phyloP scores from a whole-genome alignment of 441 rosid genomes.

The Biscutella auriculata region DNA sequence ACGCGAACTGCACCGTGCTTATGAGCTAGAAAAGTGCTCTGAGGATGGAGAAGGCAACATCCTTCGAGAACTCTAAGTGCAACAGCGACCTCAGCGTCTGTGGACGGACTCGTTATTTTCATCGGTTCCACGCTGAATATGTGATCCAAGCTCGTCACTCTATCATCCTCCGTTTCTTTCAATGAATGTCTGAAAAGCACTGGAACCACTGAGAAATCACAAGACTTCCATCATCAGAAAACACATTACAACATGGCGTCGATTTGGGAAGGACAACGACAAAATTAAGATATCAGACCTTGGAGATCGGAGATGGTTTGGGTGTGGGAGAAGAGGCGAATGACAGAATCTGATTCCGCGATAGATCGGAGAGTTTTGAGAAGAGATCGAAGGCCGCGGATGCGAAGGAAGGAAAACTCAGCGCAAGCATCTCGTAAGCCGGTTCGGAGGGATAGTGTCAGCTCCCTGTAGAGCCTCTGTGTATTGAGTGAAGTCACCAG shows the following conservation, averaged over 20 bases:
- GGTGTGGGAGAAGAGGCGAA: slow-evolving; percentile 55
- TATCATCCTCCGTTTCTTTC: slow-evolving; percentile 53
- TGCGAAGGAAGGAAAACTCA: slow-evolving; percentile 81
- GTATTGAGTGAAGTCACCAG: slow-evolving; percentile 49
- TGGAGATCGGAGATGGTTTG: slow-evolving; percentile 70
- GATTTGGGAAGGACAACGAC: background rate
- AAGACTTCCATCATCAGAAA: background rate
- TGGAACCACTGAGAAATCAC: slow-evolving; percentile 53
- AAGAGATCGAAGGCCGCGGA: slow-evolving; percentile 69
- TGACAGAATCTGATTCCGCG: slow-evolving; percentile 59
- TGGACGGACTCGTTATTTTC: slow-evolving; percentile 71
- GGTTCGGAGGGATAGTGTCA: slow-evolving; percentile 75
- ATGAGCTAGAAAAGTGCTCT: slow-evolving; percentile 70
- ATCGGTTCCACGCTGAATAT: slow-evolving; percentile 69
- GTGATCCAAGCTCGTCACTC: slow-evolving; percentile 57
- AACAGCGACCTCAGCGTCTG: slow-evolving; percentile 63
- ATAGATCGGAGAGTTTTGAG: slow-evolving; percentile 71
- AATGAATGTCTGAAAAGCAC: slow-evolving; percentile 61
- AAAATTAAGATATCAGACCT: slow-evolving; percentile 26
- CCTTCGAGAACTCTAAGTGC: slow-evolving; percentile 91
- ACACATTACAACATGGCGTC: background rate
- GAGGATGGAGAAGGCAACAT: slow-evolving; percentile 74
- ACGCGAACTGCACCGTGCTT: slow-evolving; percentile 71
- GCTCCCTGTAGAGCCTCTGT: slow-evolving; percentile 64
- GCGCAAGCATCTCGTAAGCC: slow-evolving; percentile 76